Conservation (phyloP, 768 basidiomycete species). For the Mycena olivaceomarginata region DNA sequence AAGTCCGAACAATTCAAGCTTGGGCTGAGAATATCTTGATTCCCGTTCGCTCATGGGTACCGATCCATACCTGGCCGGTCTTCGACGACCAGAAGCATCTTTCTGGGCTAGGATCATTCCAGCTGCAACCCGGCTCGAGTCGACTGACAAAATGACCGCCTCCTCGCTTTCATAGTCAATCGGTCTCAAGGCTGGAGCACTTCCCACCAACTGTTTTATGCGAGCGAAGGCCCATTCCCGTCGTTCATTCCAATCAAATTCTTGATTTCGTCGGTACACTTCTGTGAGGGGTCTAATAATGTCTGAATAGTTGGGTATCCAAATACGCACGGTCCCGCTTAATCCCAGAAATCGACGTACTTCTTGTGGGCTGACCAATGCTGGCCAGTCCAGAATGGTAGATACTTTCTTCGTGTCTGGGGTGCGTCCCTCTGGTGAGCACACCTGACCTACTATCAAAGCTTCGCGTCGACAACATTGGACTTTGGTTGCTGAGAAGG, state of each 20-base stretch:
- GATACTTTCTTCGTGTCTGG: constrained; percentile 52
- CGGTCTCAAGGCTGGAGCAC: constrained; percentile 49
- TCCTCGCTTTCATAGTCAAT: constrained; percentile 54
- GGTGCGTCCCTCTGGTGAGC: constrained; percentile 52
- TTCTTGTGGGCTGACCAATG: constrained; percentile 39
- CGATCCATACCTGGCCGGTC: constrained; percentile 38
- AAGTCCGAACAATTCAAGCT: constrained; percentile 3
- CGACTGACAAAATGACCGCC: background rate
- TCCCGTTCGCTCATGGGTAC: constrained; percentile 6
- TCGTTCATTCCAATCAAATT: constrained; percentile 53
- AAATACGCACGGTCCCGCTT: constrained; percentile 47
- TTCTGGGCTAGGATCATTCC: constrained; percentile 25
- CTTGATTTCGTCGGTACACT: constrained; percentile 40
- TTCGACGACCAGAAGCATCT: constrained; percentile 34
- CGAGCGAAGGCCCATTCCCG: constrained; percentile 47
- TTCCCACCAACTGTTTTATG: constrained; percentile 36
- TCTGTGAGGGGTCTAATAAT: constrained; percentile 11
- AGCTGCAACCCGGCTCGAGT: background rate
- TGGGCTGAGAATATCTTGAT: background rate
- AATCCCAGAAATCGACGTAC: constrained; percentile 49
- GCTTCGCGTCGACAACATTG: constrained; percentile 49
- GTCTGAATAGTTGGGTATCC: constrained; percentile 45
- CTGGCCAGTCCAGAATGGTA: constrained; percentile 52
- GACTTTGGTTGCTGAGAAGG: background rate
- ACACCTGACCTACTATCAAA: constrained; percentile 55